A percentile compares a stretch with the other conserved stretches of the same genome.
Evolutionary conservation across 2,329 filamentous ascomycete genomes (phyloP).

Genomic region (Colletotrichum musae): DNA sequence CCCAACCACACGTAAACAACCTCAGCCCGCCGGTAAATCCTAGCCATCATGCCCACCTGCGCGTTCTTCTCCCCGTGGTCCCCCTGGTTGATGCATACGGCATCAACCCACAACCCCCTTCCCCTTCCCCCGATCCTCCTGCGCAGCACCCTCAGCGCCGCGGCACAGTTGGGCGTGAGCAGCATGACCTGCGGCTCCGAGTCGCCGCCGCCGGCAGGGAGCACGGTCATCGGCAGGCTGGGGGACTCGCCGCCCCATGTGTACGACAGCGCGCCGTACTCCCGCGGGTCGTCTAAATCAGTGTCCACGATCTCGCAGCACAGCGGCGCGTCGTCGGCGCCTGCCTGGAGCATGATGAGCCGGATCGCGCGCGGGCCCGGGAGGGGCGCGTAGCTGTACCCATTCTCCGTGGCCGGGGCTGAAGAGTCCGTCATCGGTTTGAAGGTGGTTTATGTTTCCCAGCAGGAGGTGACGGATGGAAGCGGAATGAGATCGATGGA

Average conservation of each 20-base stretch:
- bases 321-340: background rate
- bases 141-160: background rate
- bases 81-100: background rate
- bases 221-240: background rate
- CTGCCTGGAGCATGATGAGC: background rate
- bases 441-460: no score
- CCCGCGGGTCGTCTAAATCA: background rate
- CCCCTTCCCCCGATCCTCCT: background rate
- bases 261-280: background rate
- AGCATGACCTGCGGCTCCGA: background rate
- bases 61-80: background rate
- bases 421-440: background rate
- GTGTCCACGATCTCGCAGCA: background rate
- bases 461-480: no score
- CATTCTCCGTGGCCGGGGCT: background rate
- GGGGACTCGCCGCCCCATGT: conserved; percentile 2
- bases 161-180: background rate
- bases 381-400: background rate
- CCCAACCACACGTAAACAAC: background rate
- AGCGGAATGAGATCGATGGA: no score
- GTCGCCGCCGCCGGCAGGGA: background rate
- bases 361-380: background rate
- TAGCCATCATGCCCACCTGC: background rate
- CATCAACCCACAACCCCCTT: background rate
- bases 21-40: background rate